phyloP scores from a whole-genome alignment of 2,329 filamentous ascomycete genomes.

The Monilinia laxa region DNA sequence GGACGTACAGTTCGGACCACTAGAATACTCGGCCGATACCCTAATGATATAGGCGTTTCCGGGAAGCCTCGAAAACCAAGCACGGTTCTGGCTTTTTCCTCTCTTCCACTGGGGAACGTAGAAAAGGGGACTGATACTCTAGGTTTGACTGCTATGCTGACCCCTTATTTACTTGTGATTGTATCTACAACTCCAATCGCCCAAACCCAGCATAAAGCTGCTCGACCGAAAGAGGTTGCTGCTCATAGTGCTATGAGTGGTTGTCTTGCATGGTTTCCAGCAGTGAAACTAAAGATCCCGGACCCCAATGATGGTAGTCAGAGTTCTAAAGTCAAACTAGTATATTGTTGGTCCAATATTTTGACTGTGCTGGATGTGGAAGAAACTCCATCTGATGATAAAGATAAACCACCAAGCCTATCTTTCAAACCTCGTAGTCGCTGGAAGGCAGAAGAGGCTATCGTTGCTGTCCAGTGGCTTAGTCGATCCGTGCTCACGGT shows the following conservation, averaged over 20 bases:
- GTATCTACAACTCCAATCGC: conserved; percentile 96
- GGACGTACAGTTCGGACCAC: conserved; percentile 85
- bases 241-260: conserved; percentile 91
- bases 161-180: conserved; percentile 91
- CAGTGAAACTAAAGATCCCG: conserved; percentile 82
- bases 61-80: conserved; percentile 81
- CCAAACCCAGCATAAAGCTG: conserved; percentile 92
- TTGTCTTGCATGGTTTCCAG: conserved; percentile 95
- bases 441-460: conserved; percentile 92
- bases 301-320: conserved; percentile 66
- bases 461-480: conserved; percentile 95
- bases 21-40: conserved; percentile 88
- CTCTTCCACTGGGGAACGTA: conserved; percentile 89
- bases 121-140: conserved; percentile 84
- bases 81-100: conserved; percentile 87
- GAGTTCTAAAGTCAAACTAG: conserved; percentile 79
- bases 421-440: conserved; percentile 79
- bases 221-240: conserved; percentile 84
- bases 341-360: conserved; percentile 99
- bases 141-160: conserved; percentile 91
- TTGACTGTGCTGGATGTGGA: conserved; percentile 88
- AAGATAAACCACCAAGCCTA: conserved; percentile 74
- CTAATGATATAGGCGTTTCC: conserved; percentile 59
- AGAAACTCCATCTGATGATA: conserved; percentile 65
- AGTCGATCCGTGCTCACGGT: conserved; percentile 89